These are phyloP conservation scores for Jatropha multifida DNA, from an alignment of 441 rosid species.

Conservation along the genomic window DNA sequence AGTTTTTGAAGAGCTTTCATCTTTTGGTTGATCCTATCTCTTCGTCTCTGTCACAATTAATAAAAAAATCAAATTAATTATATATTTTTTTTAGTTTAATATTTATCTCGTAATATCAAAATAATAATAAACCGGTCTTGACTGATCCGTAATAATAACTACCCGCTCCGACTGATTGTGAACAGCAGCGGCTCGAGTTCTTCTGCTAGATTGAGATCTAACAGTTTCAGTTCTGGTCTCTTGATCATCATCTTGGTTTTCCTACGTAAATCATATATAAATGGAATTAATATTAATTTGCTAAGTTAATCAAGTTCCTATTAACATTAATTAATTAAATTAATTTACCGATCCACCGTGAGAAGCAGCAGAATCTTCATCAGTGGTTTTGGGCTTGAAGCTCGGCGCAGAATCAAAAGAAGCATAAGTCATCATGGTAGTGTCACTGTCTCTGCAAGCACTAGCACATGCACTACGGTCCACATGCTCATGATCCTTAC, in stretches of 20 bases:
- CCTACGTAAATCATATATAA: conserved; percentile 15
- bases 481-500: conserved; percentile 13
- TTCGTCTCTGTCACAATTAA: conserved; percentile 46
- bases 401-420: conserved; percentile 17
- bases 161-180: conserved; percentile 82
- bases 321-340: no score
- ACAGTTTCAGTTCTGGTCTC: conserved; percentile 40
- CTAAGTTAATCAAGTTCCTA: not conserved
- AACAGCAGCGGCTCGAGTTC: conserved; percentile 56
- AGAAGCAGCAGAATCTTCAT: conserved; percentile 29
- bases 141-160: not conserved
- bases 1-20: conserved; percentile 72
- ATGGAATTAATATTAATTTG: not conserved
- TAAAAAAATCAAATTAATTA: not conserved
- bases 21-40: conserved; percentile 72
- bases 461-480: conserved; percentile 27
- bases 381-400: not conserved
- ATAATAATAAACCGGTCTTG: no score
- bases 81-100: no score
- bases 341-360: conserved; percentile 45
- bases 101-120: no score
- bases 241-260: conserved; percentile 47
- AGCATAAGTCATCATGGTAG: conserved; percentile 11
- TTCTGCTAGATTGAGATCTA: conserved; percentile 41
- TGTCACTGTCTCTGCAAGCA: conserved; percentile 23